Percentiles rank a stretch among this genome's conserved stretches.
phyloP scores from a whole-genome alignment of 345 rosid species.

The Toxicodendron radicans region DNA sequence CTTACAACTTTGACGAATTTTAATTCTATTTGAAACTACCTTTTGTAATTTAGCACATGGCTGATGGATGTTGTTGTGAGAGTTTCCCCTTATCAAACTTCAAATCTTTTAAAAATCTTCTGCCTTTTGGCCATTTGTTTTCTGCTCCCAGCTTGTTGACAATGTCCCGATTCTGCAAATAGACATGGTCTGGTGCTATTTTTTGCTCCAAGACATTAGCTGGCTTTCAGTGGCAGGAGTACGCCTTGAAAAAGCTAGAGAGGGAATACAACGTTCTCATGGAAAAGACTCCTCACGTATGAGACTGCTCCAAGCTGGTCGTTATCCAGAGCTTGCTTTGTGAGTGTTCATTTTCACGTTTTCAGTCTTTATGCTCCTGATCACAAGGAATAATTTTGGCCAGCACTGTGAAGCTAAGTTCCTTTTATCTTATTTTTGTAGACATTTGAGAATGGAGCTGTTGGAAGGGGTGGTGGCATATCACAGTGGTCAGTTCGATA shows the following conservation, averaged over 20 bases:
- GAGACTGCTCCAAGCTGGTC: conserved; percentile 81
- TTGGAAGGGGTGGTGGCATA: conserved; percentile 94
- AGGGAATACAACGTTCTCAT: conserved; percentile 85
- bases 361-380: not conserved
- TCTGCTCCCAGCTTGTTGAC: conserved; percentile 66
- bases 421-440: conserved; percentile 24
- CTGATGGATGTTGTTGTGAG: conserved; percentile 2
- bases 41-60: not conserved
- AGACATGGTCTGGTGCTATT: conserved; percentile 98
- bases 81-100: not conserved
- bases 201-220: conserved; percentile 82
- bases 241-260: conserved; percentile 82
- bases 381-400: conserved; percentile 10
- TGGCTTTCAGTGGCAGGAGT: conserved; percentile 85
- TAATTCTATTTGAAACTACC: not conserved
- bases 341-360: conserved; percentile 34
- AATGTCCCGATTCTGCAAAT: conserved; percentile 89
- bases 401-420: conserved; percentile 12
- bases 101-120: not conserved
- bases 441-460: conserved; percentile 84
- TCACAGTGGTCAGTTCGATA: conserved; percentile 72
- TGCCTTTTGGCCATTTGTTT: conserved; percentile 14
- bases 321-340: conserved; percentile 77
- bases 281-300: conserved; percentile 89
- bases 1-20: not conserved